phyloP scores from a whole-genome alignment of 331 rosid species.

The Erythrophleum ivorense region DNA sequence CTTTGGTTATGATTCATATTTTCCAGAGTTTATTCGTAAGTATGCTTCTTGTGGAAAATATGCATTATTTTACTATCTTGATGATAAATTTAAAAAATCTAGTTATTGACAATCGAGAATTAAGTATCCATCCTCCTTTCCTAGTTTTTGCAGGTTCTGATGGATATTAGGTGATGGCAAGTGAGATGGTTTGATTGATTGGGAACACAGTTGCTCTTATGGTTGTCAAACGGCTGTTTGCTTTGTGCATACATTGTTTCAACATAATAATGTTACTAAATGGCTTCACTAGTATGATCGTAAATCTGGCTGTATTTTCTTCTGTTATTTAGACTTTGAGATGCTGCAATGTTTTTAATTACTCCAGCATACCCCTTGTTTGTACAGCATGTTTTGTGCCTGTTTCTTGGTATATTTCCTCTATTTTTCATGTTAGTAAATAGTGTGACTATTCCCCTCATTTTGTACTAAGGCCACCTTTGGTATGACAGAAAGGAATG shows the following conservation, averaged over 20 bases:
- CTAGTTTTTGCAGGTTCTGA: background rate
- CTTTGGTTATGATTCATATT: conserved; percentile 11
- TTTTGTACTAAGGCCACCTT: background rate
- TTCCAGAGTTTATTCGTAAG: conserved; percentile 3
- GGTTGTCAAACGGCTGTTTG: conserved; percentile 22
- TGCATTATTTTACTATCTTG: conserved; percentile 25
- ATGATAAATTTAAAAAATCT: conserved; percentile 7
- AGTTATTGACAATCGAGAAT: background rate
- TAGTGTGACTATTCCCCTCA: background rate
- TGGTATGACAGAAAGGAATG: too few species aligned
- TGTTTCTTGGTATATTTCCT: background rate
- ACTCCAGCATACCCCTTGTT: conserved; percentile 1
- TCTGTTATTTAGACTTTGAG: conserved; percentile 21
- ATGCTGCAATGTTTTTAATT: conserved; percentile 22
- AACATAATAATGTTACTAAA: background rate
- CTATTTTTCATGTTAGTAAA: background rate
- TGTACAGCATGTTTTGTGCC: background rate
- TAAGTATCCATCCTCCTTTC: background rate
- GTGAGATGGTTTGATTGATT: conserved; percentile 7
- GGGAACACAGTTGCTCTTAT: conserved; percentile 5
- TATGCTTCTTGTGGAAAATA: background rate
- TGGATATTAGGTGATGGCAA: conserved; percentile 20
- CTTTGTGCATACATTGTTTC: conserved; percentile 30
- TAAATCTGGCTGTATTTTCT: conserved; percentile 39
- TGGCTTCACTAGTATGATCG: background rate